Percentiles rank a stretch among this genome's conserved stretches.
These are phyloP conservation scores for Lipomyces chichibuensis DNA, from an alignment of 805 yeast genomes.

Conservation along the genomic window DNA sequence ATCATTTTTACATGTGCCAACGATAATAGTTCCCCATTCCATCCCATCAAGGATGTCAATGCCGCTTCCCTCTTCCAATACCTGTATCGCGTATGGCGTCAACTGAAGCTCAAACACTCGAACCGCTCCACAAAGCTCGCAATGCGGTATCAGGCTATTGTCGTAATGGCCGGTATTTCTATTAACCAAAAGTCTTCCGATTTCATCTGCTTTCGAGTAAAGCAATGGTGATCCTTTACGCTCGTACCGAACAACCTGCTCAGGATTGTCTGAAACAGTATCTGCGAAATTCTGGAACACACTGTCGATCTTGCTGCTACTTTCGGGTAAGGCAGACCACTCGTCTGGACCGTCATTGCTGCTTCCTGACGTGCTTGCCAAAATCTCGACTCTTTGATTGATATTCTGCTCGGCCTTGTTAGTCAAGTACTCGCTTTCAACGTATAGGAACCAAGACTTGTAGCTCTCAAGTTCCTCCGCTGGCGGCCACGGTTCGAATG, in stretches of 20 bases:
- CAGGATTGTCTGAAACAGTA: conserved; percentile 76
- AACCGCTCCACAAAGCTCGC: conserved; percentile 55
- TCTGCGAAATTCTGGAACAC: conserved; percentile 78
- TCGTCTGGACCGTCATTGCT: conserved; percentile 22
- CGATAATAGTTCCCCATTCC: conserved; percentile 96
- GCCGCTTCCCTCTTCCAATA: conserved; percentile 61
- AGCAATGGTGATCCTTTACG: conserved; percentile 76
- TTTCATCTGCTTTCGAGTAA: conserved; percentile 65
- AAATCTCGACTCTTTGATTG: conserved; percentile 19
- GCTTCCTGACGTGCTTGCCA: conserved; percentile 37
- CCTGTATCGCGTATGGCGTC: conserved; percentile 91
- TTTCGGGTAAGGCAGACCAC: conserved; percentile 36
- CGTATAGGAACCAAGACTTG: conserved; percentile 31
- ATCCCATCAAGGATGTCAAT: conserved; percentile 67
- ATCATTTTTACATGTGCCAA: conserved; percentile 75
- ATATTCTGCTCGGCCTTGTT: conserved; percentile 12
- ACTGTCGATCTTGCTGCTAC: conserved; percentile 58
- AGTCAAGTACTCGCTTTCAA: conserved; percentile 35
- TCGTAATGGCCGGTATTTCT: conserved; percentile 16
- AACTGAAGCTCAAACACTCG: conserved; percentile 80
- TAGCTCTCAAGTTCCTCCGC: conserved; percentile 20
- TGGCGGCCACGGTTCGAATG: conserved; percentile 26
- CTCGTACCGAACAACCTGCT: conserved; percentile 84
- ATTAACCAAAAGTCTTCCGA: conserved; percentile 49
- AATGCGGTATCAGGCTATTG: conserved; percentile 58